Conservation (phyloP, 345 rosid species). For the Odontarrhena argentea region DNA sequence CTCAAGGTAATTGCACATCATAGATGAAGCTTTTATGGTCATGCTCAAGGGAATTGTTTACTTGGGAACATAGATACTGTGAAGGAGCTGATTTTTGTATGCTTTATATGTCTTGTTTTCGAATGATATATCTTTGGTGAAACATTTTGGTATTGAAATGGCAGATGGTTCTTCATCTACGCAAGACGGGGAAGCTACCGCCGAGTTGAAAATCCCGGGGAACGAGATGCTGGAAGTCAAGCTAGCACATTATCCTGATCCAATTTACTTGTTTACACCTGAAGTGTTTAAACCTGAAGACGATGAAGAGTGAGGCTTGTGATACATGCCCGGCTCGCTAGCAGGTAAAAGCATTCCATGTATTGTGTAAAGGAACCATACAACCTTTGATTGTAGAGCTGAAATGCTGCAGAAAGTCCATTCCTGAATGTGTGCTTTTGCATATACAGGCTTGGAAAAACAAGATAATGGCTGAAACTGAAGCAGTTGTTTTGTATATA, state of each 20-base stretch:
- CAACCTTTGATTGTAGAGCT: background rate
- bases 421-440: constrained; percentile 9
- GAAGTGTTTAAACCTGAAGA: constrained; percentile 31
- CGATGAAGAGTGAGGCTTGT: constrained; percentile 29
- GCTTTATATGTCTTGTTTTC: background rate
- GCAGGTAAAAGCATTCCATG: background rate
- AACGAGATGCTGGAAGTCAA: constrained; percentile 42
- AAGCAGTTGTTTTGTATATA: constrained; percentile 39
- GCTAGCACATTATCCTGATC: constrained; percentile 34
- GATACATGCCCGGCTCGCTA: background rate
- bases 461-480: constrained; percentile 4
- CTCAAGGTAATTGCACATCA: constrained; percentile 28
- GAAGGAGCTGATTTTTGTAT: constrained; percentile 1
- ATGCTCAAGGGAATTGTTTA: background rate
- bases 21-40: too few relatives aligned
- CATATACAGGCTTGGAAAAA: constrained; percentile 13
- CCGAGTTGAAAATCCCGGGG: constrained; percentile 26
- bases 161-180: constrained; percentile 14
- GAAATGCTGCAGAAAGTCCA: background rate
- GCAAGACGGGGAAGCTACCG: constrained; percentile 28
- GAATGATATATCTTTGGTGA: constrained; percentile 25
- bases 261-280: constrained; percentile 16
- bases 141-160: background rate
- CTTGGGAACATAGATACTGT: background rate
- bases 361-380: background rate